These are phyloP conservation scores for Penicillium glabrum DNA, from an alignment of 2,329 filamentous ascomycete species.

Conservation along the genomic window DNA sequence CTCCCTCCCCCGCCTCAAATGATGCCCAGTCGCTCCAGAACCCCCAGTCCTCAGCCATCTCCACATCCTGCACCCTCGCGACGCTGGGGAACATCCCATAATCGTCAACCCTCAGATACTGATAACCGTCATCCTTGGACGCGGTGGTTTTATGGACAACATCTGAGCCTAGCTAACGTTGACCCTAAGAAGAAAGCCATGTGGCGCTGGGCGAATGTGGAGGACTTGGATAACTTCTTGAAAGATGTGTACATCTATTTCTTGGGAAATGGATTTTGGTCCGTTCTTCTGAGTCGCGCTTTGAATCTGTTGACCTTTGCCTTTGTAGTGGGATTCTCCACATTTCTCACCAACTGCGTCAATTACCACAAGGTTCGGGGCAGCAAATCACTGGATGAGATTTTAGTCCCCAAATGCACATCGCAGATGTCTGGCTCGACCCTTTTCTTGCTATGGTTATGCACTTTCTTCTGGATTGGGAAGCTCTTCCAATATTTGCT, in stretches of 20 bases:
- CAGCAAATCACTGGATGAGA: slow-evolving; percentile 61
- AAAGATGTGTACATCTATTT: slow-evolving; percentile 86
- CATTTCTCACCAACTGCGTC: slow-evolving; percentile 81
- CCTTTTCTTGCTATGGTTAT: slow-evolving; percentile 79
- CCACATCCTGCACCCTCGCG: slow-evolving; percentile 40
- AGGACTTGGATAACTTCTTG: slow-evolving; percentile 85
- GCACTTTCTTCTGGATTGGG: slow-evolving; percentile 81
- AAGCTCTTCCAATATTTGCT: slow-evolving; percentile 72
- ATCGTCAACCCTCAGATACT: slow-evolving; percentile 41
- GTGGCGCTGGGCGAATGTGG: slow-evolving; percentile 91
- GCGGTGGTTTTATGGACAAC: slow-evolving; percentile 29
- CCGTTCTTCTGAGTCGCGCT: slow-evolving; percentile 71
- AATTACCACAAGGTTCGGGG: slow-evolving; percentile 72
- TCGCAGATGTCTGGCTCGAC: slow-evolving; percentile 70
- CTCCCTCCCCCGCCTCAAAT: slow-evolving; percentile 35
- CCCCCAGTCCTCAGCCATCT: slow-evolving; percentile 39
- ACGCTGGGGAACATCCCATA: slow-evolving; percentile 53
- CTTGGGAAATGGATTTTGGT: slow-evolving; percentile 78
- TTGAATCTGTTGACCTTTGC: slow-evolving; percentile 77
- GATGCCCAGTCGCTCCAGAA: slow-evolving; percentile 20
- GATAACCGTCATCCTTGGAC: slow-evolving; percentile 19
- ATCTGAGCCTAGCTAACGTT: slow-evolving; percentile 42
- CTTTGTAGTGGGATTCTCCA: slow-evolving; percentile 79
- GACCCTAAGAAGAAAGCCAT: slow-evolving; percentile 75
- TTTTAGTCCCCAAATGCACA: slow-evolving; percentile 74